Evolutionary conservation across 1,284 basidiomycete genomes (phyloP).

Genomic region (Trametes pubescens): DNA sequence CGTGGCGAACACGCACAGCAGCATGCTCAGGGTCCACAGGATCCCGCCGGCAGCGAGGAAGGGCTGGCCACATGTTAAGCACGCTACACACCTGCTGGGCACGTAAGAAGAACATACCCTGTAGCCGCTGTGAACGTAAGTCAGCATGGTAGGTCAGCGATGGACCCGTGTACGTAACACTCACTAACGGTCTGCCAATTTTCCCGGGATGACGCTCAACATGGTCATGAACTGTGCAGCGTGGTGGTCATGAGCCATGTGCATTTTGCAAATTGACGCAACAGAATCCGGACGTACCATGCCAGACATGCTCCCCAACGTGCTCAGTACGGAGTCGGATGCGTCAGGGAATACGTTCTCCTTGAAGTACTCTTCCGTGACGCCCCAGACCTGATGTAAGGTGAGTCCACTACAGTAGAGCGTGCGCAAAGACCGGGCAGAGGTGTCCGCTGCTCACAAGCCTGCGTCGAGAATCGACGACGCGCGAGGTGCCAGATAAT

Average conservation of each 20-base stretch:
- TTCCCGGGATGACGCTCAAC: conserved; percentile 32
- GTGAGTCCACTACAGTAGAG: conserved; percentile 29
- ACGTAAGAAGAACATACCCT: conserved; percentile 17
- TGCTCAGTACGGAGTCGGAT: conserved; percentile 32
- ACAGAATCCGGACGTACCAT: conserved; percentile 23
- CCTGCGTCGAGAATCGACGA: conserved; percentile 25
- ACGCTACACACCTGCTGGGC: background rate
- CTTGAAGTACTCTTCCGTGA: conserved; percentile 35
- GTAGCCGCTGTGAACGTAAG: conserved; percentile 24
- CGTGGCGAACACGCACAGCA: conserved; percentile 31
- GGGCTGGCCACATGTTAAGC: conserved; percentile 22
- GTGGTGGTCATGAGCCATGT: background rate
- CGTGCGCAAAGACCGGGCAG: conserved; percentile 24
- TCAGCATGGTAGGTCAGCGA: conserved; percentile 10
- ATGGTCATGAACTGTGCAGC: conserved; percentile 32
- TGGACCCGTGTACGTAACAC: conserved; percentile 9
- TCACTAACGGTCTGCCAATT: conserved; percentile 36
- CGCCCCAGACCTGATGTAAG: conserved; percentile 32
- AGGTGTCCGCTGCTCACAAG: conserved; percentile 37
- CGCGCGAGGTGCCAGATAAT: background rate
- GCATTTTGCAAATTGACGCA: background rate
- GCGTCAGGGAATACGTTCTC: conserved; percentile 33
- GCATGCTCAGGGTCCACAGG: conserved; percentile 32
- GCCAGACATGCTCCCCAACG: conserved; percentile 32
- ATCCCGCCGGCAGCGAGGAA: conserved; percentile 32